These are phyloP conservation scores for Spinacia oleracea DNA, from an alignment of 179 eudicot genomes.

Conservation along the genomic window DNA sequence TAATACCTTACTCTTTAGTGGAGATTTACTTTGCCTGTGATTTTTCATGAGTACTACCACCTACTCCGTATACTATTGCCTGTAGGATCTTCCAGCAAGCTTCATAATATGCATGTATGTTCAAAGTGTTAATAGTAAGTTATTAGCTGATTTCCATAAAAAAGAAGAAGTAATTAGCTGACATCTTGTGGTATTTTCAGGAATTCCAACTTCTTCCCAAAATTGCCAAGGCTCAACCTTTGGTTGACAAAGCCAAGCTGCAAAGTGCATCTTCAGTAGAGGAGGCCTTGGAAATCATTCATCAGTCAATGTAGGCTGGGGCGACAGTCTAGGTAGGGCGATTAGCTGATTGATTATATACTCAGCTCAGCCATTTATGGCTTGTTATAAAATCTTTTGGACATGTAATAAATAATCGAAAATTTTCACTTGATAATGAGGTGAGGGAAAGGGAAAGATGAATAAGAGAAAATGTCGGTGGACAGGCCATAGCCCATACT, in stretches of 20 bases:
- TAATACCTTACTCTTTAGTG: not conserved
- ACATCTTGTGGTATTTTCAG: slow-evolving; percentile 34
- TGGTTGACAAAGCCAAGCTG: slow-evolving; percentile 68
- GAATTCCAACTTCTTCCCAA: slow-evolving; percentile 93
- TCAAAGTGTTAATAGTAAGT: not conserved
- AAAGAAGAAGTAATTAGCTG: not conserved
- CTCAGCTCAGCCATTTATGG: not conserved
- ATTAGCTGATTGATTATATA: not conserved
- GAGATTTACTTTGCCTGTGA: not conserved
- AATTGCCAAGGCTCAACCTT: slow-evolving; percentile 78
- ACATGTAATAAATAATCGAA: not conserved
- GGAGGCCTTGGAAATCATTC: slow-evolving; percentile 76
- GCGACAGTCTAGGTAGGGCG: slow-evolving; percentile 26
- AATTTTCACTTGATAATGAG: not conserved
- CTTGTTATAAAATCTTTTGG: not conserved
- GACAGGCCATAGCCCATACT: not conserved
- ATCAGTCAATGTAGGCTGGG: slow-evolving; percentile 42
- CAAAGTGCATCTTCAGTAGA: slow-evolving; percentile 85
- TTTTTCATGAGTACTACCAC: not conserved
- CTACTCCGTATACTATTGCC: not conserved
- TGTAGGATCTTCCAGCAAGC: not conserved
- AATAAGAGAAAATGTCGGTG: not conserved
- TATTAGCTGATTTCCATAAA: no score
- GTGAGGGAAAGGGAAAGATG: not conserved
- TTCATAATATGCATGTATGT: not conserved